A percentile compares a stretch with the other conserved stretches of the same genome.
phyloP scores from a whole-genome alignment of 2,329 filamentous ascomycete species.

The Drechmeria coniospora region DNA sequence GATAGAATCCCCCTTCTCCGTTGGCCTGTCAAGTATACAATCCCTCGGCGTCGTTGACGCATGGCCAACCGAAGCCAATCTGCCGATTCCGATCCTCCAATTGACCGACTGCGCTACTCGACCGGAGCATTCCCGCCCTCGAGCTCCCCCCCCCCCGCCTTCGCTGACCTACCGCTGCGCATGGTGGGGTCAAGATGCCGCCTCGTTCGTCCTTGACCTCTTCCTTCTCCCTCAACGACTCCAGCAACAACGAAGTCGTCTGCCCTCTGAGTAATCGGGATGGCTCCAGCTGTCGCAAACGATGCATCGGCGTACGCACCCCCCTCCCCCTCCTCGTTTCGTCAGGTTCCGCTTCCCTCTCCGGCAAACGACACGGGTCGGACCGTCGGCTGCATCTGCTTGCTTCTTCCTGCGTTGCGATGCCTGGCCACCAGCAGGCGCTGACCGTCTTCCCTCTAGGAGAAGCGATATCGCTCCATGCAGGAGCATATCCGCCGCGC shows the following conservation, averaged over 20 bases:
- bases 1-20: too few species aligned
- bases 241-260: constrained; percentile 91
- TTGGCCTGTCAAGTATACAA: too few species aligned
- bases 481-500: constrained; percentile 97
- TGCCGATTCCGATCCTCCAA: constrained; percentile 12
- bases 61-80: constrained; percentile 12
- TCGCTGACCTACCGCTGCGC: constrained; percentile 15
- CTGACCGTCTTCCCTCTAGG: constrained; percentile 32
- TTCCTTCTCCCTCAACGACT: constrained; percentile 82
- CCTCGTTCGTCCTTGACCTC: constrained; percentile 74
- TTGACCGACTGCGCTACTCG: constrained; percentile 12
- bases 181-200: constrained; percentile 65
- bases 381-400: too few species aligned
- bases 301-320: constrained; percentile 87
- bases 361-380: too few species aligned
- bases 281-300: constrained; percentile 90
- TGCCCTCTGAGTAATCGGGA: constrained; percentile 93
- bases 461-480: constrained; percentile 95
- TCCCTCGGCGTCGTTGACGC: constrained; percentile 11
- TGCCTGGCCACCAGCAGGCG: neutral
- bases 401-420: too few species aligned
- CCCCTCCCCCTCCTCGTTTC: constrained; percentile 1
- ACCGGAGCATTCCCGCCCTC: neutral
- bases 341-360: too few species aligned
- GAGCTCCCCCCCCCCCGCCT: constrained; percentile 11